Percentiles rank a stretch among this genome's conserved stretches.
These are phyloP conservation scores for Miamiensis avidus DNA, from an alignment of 169 alveolate genomes.

Conservation along the genomic window DNA sequence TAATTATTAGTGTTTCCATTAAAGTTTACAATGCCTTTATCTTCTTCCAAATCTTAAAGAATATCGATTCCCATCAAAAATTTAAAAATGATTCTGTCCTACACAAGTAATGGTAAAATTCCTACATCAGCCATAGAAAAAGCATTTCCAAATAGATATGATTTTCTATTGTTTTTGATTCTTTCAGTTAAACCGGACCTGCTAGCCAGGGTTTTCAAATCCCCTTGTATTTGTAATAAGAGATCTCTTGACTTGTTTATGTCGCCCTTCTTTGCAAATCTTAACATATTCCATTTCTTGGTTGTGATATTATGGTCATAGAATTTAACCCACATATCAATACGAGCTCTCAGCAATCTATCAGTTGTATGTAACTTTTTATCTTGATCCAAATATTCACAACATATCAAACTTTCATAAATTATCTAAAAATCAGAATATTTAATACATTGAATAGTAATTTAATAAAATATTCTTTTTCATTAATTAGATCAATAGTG, in stretches of 20 bases:
- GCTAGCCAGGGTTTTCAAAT: neutral
- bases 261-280: neutral
- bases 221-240: no score
- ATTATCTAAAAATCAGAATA: no score
- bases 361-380: neutral
- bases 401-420: neutral
- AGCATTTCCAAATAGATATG: no score
- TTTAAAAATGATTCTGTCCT: neutral
- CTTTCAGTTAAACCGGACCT: neutral
- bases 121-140: neutral
- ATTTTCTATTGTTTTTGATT: no score
- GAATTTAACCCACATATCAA: neutral
- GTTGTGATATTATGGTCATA: neutral
- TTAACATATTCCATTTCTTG: neutral
- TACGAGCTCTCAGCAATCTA: neutral
- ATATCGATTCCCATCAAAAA: neutral
- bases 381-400: neutral
- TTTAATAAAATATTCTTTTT: no score
- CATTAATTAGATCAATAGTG: neutral
- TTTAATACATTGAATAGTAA: neutral
- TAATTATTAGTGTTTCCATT: neutral
- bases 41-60: neutral
- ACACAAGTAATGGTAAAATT: neutral
- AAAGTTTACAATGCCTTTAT: no score
- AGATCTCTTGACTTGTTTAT: neutral